Conservation (phyloP, 192 early-diverging fungal species). For the Mortierella claussenii region DNA sequence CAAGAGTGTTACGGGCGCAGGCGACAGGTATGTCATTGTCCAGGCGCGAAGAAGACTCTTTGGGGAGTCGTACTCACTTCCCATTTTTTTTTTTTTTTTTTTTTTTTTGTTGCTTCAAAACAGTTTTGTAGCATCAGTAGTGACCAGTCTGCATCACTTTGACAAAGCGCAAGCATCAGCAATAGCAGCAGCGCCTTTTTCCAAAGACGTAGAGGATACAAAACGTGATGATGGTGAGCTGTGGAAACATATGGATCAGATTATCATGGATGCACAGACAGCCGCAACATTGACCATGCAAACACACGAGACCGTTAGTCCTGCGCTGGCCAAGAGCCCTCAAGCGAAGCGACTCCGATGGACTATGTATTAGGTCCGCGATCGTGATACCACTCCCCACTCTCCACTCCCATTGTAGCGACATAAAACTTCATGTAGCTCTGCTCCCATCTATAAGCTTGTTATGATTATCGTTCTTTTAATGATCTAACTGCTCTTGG, state of each 20-base stretch:
- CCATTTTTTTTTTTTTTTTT: constrained; percentile 29
- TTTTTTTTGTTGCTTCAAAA: constrained; percentile 10
- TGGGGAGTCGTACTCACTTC: constrained; percentile 8
- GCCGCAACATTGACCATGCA: constrained; percentile 52
- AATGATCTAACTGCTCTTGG: too few relatives aligned
- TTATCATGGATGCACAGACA: constrained; percentile 42
- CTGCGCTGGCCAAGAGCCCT: constrained; percentile 2
- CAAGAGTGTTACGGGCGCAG: constrained; percentile 80
- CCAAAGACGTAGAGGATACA: too few relatives aligned
- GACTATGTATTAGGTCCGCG: too few relatives aligned
- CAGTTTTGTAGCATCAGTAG: constrained; percentile 66
- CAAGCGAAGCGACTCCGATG: constrained; percentile 16
- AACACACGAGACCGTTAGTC: constrained; percentile 46
- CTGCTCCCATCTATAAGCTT: too few relatives aligned
- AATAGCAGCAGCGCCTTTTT: too few relatives aligned
- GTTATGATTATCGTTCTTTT: too few relatives aligned
- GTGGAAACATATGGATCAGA: constrained; percentile 32
- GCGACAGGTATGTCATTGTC: constrained; percentile 66
- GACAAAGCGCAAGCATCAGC: neutral
- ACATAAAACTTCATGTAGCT: too few relatives aligned
- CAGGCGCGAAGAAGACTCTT: neutral
- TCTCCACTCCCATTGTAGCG: too few relatives aligned
- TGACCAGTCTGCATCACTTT: constrained; percentile 60
- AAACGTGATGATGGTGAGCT: neutral
- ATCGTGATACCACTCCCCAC: too few relatives aligned